Conservation (phyloP, 768 basidiomycete species). For the Naganishia onofrii region DNA sequence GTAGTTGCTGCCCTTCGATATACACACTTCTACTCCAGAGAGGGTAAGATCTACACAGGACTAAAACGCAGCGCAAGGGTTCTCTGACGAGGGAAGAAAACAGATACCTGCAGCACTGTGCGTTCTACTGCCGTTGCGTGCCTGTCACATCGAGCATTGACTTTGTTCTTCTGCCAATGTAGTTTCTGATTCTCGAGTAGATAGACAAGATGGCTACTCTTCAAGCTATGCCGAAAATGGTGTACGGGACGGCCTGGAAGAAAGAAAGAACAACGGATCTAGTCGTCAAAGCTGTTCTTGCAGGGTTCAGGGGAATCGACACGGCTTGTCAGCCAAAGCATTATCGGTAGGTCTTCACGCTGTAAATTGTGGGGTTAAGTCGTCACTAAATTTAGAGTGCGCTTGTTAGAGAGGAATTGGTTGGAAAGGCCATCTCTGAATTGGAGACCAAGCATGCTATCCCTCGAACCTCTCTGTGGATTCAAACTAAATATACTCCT, state of each 20-base stretch:
- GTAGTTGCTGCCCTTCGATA: too few relatives aligned
- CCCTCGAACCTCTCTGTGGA: slow-evolving; percentile 65
- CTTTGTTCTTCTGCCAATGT: not conserved
- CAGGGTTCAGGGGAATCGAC: slow-evolving; percentile 77
- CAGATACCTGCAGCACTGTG: too few relatives aligned
- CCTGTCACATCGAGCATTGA: not conserved
- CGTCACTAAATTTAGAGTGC: too few relatives aligned
- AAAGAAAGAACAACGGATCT: slow-evolving; percentile 67
- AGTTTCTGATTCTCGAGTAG: too few relatives aligned
- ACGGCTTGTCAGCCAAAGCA: slow-evolving; percentile 62
- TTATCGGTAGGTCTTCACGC: slow-evolving; percentile 35
- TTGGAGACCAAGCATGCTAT: slow-evolving; percentile 62
- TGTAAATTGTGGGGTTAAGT: too few relatives aligned
- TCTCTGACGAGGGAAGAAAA: too few relatives aligned
- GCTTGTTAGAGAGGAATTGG: slow-evolving; percentile 66
- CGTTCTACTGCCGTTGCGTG: not conserved
- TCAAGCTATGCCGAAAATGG: slow-evolving; percentile 46
- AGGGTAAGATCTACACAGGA: too few relatives aligned
- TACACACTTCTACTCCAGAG: too few relatives aligned
- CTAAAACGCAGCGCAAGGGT: too few relatives aligned
- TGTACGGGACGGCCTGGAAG: slow-evolving; percentile 62
- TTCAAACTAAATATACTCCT: slow-evolving; percentile 83
- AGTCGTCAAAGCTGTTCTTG: slow-evolving; percentile 68
- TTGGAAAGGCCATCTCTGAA: slow-evolving; percentile 67
- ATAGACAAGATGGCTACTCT: not conserved